These are phyloP conservation scores for Rhodotorula sp. DNA, from an alignment of 1,284 basidiomycete genomes.

Conservation along the genomic window DNA sequence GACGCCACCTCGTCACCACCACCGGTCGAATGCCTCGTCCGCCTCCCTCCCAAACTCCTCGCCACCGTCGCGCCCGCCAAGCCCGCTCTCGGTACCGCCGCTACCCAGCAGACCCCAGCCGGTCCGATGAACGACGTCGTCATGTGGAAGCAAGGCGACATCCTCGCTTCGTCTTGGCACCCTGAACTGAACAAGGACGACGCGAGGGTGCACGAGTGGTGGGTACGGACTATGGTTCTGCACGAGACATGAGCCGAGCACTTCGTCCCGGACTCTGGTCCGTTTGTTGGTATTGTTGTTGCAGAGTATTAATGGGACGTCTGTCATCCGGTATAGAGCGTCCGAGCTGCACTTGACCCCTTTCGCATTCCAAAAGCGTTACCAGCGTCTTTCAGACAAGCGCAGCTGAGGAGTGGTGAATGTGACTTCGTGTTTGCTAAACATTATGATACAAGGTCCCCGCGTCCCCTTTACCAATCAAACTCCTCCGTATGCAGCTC, in stretches of 20 bases:
- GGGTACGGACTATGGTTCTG: conserved; percentile 25
- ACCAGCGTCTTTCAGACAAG: no score
- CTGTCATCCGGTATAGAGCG: no score
- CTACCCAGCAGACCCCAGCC: conserved; percentile 27
- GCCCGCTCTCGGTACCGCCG: conserved; percentile 49
- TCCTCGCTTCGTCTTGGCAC: conserved; percentile 89
- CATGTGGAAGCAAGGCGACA: conserved; percentile 77
- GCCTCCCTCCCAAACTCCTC: conserved; percentile 58
- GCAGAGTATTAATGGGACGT: no score
- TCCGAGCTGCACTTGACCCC: no score
- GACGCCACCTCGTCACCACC: conserved; percentile 14
- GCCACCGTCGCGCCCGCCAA: conserved; percentile 42
- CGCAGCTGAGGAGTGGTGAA: no score
- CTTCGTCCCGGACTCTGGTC: no score
- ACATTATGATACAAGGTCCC: no score
- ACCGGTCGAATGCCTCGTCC: conserved; percentile 62
- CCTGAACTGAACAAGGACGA: conserved; percentile 83
- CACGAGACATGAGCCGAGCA: neutral
- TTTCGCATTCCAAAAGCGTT: no score
- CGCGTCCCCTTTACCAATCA: conserved; percentile 32
- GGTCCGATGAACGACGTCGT: conserved; percentile 69
- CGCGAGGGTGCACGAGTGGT: conserved; percentile 76
- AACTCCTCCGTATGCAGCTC: conserved; percentile 43
- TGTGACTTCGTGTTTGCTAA: no score
- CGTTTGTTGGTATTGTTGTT: no score